Conservation (phyloP, 1,139 yeast species). For the Zygosaccharomyces sapae region DNA sequence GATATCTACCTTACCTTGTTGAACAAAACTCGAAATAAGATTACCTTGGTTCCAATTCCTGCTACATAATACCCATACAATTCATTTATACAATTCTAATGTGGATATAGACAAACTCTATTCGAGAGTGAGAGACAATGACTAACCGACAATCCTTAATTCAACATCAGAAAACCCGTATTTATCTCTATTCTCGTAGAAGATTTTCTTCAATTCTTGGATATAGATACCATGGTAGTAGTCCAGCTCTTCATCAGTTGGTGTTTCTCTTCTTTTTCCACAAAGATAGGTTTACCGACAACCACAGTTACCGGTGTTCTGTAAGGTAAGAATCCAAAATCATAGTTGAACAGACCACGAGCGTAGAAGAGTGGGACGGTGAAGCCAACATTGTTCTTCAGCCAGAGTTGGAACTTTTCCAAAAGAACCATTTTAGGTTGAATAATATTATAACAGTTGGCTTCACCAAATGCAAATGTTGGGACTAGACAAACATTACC, state of each 20-base stretch:
- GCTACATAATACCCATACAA: too few species aligned
- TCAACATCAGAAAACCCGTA: conserved; percentile 49
- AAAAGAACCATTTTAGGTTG: conserved; percentile 55
- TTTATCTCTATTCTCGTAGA: conserved; percentile 61
- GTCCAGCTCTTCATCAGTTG: conserved; percentile 51
- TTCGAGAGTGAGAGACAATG: neutral
- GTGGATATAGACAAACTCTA: too few species aligned
- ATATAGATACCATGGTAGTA: conserved; percentile 71
- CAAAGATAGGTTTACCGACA: conserved; percentile 74
- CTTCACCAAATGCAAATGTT: conserved; percentile 89
- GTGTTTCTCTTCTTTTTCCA: conserved; percentile 49
- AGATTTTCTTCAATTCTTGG: conserved; percentile 63
- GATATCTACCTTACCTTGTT: too few species aligned
- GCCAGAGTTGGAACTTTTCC: conserved; percentile 59
- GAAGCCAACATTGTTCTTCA: conserved; percentile 70
- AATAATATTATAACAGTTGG: conserved; percentile 65
- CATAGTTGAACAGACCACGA: conserved; percentile 87
- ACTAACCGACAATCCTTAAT: conserved; percentile 37
- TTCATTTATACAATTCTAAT: too few species aligned
- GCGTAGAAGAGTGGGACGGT: conserved; percentile 91
- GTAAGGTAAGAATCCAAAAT: conserved; percentile 85
- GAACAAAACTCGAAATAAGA: too few species aligned
- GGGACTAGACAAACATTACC: conserved; percentile 84
- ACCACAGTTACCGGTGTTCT: conserved; percentile 76
- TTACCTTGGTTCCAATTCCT: too few species aligned